Conservation (phyloP, 2,329 filamentous ascomycete species). For the Beauveria sp. region DNA sequence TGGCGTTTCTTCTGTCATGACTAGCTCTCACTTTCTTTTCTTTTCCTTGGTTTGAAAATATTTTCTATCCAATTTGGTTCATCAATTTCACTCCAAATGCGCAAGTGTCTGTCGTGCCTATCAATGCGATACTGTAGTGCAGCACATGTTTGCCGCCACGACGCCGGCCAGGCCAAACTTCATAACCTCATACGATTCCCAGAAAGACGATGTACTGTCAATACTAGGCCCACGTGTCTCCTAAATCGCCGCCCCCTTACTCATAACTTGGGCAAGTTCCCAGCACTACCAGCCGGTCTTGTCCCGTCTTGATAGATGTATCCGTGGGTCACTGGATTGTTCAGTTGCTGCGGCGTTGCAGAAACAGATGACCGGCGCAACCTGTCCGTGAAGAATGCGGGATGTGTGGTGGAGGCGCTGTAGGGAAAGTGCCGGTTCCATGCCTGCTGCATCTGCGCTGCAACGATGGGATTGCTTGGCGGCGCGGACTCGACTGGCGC, state of each 20-base stretch:
- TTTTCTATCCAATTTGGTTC: not conserved
- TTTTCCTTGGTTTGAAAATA: not conserved
- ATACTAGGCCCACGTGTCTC: not conserved
- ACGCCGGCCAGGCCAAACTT: not conserved
- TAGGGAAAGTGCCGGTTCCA: constrained; percentile 28
- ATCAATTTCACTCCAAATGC: not conserved
- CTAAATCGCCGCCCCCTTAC: not conserved
- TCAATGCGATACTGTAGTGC: not conserved
- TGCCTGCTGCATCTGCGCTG: constrained; percentile 8
- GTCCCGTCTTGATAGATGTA: constrained; percentile 49
- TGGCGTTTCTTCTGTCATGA: not conserved
- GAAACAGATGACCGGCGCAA: constrained; percentile 47
- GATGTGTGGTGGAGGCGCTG: constrained; percentile 57
- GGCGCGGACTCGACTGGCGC: not conserved
- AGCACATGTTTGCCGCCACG: not conserved
- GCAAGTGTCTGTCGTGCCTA: not conserved
- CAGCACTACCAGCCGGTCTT: constrained; percentile 20
- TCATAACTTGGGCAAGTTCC: constrained; percentile 30
- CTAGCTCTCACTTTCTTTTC: not conserved
- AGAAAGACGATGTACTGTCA: not conserved
- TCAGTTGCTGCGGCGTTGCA: constrained; percentile 14
- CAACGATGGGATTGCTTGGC: not conserved
- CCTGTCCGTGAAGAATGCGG: constrained; percentile 66
- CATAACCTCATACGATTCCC: not conserved
- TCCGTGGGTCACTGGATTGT: constrained; percentile 49